A percentile compares a stretch with the other conserved stretches of the same genome.
phyloP scores from a whole-genome alignment of 116 monocot species.

The Trichopus zeylanicus region DNA sequence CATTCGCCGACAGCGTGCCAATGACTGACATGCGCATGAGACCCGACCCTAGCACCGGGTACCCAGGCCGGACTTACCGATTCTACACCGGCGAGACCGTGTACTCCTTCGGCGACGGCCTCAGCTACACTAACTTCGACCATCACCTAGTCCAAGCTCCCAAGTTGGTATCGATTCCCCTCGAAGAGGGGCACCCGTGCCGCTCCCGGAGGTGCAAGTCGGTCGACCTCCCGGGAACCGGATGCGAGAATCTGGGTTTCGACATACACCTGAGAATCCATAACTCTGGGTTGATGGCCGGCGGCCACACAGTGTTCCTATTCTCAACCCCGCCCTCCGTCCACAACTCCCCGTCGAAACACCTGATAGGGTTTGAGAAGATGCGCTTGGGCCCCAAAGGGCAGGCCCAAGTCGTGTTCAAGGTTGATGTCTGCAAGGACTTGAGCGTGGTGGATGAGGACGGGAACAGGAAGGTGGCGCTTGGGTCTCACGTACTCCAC shows the following conservation, averaged over 20 bases:
- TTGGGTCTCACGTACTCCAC: constrained; percentile 49
- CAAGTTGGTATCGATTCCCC: constrained; percentile 19
- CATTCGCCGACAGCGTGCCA: constrained; percentile 52
- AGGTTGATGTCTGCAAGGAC: constrained; percentile 74
- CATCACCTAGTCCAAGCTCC: constrained; percentile 48
- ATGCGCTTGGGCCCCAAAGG: constrained; percentile 31
- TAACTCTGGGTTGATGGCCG: constrained; percentile 38
- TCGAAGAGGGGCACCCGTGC: constrained; percentile 16
- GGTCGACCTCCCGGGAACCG: constrained; percentile 19
- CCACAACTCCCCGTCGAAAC: constrained; percentile 65
- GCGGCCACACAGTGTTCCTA: constrained; percentile 68
- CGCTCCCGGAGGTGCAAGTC: constrained; percentile 18
- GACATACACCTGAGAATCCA: constrained; percentile 47
- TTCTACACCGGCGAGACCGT: constrained; percentile 87
- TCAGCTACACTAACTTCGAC: constrained; percentile 62
- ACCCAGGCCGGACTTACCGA: constrained; percentile 84
- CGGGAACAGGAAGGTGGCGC: constrained; percentile 49
- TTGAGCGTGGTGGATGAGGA: constrained; percentile 55
- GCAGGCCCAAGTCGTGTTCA: constrained; percentile 45
- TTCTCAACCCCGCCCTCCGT: constrained; percentile 71
- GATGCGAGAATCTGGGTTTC: constrained; percentile 36
- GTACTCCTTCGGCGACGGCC: constrained; percentile 78
- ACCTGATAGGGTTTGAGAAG: constrained; percentile 82
- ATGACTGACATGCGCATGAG: constrained; percentile 97
- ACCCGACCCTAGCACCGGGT: constrained; percentile 54